A percentile compares a stretch with the other conserved stretches of the same genome.
Evolutionary conservation across 495 filamentous ascomycete genomes (phyloP).

Genomic region (Aspergillus egyptiacus): DNA sequence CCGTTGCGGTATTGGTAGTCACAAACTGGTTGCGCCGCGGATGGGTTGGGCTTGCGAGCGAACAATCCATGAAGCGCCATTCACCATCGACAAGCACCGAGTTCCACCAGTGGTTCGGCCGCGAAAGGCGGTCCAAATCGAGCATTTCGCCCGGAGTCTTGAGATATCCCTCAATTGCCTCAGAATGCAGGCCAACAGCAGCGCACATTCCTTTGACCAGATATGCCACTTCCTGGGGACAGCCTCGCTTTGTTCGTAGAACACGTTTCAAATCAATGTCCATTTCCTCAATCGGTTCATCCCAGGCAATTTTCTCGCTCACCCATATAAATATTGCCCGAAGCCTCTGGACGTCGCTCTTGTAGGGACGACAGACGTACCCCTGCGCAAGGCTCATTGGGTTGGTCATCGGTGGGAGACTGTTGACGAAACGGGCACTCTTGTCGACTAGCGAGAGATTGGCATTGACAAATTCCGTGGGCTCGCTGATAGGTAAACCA

Average conservation of each 20-base stretch:
- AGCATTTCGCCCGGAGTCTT: constrained; percentile 82
- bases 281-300: constrained; percentile 77
- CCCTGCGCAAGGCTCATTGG: constrained; percentile 79
- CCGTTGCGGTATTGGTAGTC: constrained; percentile 55
- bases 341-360: constrained; percentile 88
- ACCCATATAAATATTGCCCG: constrained; percentile 97
- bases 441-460: constrained; percentile 91
- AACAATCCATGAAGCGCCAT: constrained; percentile 96
- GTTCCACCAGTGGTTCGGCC: constrained; percentile 98
- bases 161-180: constrained; percentile 79
- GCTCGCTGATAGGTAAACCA: constrained; percentile 73
- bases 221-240: constrained; percentile 83
- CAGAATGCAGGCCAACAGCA: constrained; percentile 80
- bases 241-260: constrained; percentile 76
- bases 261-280: constrained; percentile 74
- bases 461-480: constrained; percentile 70
- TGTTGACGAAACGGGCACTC: constrained; percentile 84
- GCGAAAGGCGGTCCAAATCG: constrained; percentile 63
- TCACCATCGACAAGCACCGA: constrained; percentile 87
- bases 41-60: constrained; percentile 83
- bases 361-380: constrained; percentile 90
- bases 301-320: constrained; percentile 92
- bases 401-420: constrained; percentile 83
- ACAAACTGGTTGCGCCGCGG: constrained; percentile 74
- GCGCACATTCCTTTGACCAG: constrained; percentile 90